Percentiles rank a stretch among this genome's conserved stretches.
Conservation (phyloP, 2,329 filamentous ascomycete genomes). For the Talaromyces sp. region DNA sequence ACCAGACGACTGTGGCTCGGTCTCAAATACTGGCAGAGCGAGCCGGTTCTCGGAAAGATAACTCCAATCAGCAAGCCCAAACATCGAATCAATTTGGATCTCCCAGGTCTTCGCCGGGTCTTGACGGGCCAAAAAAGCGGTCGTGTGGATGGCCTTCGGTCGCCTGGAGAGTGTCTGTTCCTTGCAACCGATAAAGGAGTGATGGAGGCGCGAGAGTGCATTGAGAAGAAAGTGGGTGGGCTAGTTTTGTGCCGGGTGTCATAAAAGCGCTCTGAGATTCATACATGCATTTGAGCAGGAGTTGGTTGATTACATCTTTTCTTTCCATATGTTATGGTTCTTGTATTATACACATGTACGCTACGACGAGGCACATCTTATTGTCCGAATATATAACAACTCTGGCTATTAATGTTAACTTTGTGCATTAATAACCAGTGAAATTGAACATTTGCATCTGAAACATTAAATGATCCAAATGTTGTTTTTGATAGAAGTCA, state of each 20-base stretch:
- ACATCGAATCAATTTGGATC: constrained; percentile 61
- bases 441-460: no score
- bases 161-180: constrained; percentile 77
- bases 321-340: background rate
- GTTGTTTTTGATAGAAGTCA: background rate
- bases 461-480: background rate
- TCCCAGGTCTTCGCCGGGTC: constrained; percentile 57
- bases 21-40: constrained; percentile 80
- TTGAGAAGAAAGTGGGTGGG: constrained; percentile 75
- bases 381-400: background rate
- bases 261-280: background rate
- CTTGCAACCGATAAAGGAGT: constrained; percentile 71
- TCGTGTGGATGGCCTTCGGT: constrained; percentile 65
- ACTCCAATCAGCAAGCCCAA: constrained; percentile 67
- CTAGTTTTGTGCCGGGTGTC: constrained; percentile 65
- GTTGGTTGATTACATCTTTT: background rate
- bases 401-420: background rate
- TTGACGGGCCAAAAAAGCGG: constrained; percentile 61
- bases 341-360: background rate
- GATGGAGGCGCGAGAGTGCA: constrained; percentile 74
- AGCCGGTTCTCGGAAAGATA: constrained; percentile 68
- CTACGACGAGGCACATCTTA: background rate
- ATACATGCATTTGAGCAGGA: background rate
- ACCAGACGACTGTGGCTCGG: constrained; percentile 77
- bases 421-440: background rate